phyloP scores from a whole-genome alignment of 768 basidiomycete genomes.

The Suillus spraguei region DNA sequence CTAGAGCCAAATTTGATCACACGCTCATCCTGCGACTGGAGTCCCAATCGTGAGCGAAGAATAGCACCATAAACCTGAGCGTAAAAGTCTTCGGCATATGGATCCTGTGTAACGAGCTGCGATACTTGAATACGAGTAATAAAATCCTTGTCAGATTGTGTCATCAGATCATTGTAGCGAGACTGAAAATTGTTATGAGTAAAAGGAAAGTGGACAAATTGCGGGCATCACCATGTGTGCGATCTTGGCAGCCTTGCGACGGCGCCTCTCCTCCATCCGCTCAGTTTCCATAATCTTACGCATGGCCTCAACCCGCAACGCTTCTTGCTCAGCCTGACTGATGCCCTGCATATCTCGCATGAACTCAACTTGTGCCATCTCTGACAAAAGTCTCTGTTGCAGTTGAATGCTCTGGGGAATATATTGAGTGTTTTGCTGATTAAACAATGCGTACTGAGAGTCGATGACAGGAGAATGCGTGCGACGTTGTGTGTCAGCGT shows the following conservation, averaged over 20 bases:
- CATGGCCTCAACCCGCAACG: slow-evolving; percentile 76
- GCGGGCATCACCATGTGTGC: slow-evolving; percentile 70
- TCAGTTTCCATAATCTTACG: slow-evolving; percentile 92
- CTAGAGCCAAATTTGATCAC: slow-evolving; percentile 85
- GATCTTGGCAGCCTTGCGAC: slow-evolving; percentile 82
- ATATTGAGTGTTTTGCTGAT: slow-evolving; percentile 57
- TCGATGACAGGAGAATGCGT: slow-evolving; percentile 46
- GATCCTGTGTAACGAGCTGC: slow-evolving; percentile 95
- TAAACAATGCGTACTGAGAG: slow-evolving; percentile 40
- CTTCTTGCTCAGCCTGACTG: slow-evolving; percentile 65
- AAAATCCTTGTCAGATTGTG: slow-evolving; percentile 98
- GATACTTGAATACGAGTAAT: slow-evolving; percentile 99
- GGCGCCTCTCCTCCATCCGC: slow-evolving; percentile 81
- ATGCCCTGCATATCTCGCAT: slow-evolving; percentile 64
- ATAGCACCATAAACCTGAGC: slow-evolving; percentile 94
- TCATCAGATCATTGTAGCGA: slow-evolving; percentile 94
- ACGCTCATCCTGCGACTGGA: slow-evolving; percentile 71
- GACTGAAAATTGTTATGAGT: slow-evolving; percentile 50
- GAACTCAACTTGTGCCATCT: slow-evolving; percentile 73
- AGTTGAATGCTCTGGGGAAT: slow-evolving; percentile 66
- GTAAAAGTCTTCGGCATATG: slow-evolving; percentile 98
- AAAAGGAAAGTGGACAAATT: slow-evolving; percentile 1
- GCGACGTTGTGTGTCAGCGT: slow-evolving; percentile 55
- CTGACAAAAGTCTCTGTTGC: slow-evolving; percentile 76
- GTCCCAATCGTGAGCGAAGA: slow-evolving; percentile 74